phyloP scores from a whole-genome alignment of 305 asterid genomes.

The Fraxinus paxiana region DNA sequence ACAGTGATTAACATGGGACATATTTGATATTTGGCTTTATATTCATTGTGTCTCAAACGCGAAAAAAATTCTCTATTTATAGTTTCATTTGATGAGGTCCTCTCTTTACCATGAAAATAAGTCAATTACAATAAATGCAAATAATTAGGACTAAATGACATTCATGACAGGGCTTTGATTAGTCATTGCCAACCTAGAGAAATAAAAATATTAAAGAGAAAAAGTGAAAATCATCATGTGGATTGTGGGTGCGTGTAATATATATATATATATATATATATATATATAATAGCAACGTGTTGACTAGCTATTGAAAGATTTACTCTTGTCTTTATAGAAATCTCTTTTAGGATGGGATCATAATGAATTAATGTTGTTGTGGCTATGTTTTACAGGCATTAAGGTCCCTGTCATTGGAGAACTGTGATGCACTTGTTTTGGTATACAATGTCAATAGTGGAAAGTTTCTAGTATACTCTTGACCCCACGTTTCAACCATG shows the following conservation, averaged over 20 bases:
- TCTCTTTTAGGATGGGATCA: neutral
- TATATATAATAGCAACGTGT: neutral
- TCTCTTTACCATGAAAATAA: neutral
- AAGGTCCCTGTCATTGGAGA: conserved; percentile 9
- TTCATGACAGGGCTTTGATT: neutral
- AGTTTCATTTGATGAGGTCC: neutral
- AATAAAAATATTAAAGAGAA: neutral
- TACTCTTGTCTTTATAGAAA: neutral
- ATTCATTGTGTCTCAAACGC: neutral
- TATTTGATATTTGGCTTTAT: neutral
- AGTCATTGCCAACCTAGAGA: neutral
- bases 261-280: no score
- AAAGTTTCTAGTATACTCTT: conserved; percentile 18
- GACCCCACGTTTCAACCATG: neutral
- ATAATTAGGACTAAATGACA: neutral
- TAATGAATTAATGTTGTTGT: neutral
- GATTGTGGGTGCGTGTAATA: neutral
- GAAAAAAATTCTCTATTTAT: neutral
- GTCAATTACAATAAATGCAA: neutral
- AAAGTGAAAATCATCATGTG: neutral
- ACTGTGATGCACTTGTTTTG: neutral
- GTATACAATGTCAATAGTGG: conserved; percentile 18
- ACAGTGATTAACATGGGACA: neutral
- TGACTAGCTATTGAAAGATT: neutral
- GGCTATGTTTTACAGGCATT: conserved; percentile 16